Percentiles rank a stretch among this genome's conserved stretches.
phyloP scores from a whole-genome alignment of 768 basidiomycete species.

The Kwoniella dejecticola region DNA sequence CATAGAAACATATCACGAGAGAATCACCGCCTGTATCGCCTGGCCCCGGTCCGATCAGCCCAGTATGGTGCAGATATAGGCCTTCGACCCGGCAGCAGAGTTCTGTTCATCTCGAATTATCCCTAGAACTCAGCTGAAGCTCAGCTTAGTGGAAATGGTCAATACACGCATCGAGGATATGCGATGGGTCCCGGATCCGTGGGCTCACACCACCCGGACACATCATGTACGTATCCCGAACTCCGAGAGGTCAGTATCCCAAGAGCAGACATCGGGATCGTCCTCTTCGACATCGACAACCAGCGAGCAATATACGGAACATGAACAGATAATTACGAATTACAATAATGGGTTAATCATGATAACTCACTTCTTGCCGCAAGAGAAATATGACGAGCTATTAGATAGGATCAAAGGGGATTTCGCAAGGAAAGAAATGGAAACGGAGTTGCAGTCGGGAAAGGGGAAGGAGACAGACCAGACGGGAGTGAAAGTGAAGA shows the following conservation, averaged over 20 bases:
- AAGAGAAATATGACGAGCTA: neutral
- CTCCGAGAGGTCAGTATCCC: neutral
- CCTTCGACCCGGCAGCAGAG: too few relatives aligned
- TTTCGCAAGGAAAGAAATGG: neutral
- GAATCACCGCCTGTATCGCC: too few relatives aligned
- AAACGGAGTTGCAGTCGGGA: too few relatives aligned
- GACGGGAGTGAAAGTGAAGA: too few relatives aligned
- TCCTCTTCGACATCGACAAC: neutral
- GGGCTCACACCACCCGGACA: neutral
- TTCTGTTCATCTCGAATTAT: too few relatives aligned
- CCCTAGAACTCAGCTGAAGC: too few relatives aligned
- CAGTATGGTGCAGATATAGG: too few relatives aligned
- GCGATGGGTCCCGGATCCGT: neutral
- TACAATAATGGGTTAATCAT: conserved; percentile 1
- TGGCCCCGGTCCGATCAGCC: too few relatives aligned
- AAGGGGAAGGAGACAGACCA: neutral
- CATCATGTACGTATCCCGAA: neutral
- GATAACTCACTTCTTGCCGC: neutral
- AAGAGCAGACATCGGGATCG: too few relatives aligned
- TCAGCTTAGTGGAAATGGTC: too few relatives aligned
- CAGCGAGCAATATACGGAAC: neutral
- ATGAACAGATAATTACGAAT: neutral
- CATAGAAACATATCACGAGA: too few relatives aligned
- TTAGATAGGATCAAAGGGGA: neutral
- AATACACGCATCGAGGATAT: conserved; percentile 1